Evolutionary conservation across 2,329 filamentous ascomycete genomes (phyloP), one percentile per base, ranked within the genome.

Genomic region (Ceratocystis albifundus): DNA sequence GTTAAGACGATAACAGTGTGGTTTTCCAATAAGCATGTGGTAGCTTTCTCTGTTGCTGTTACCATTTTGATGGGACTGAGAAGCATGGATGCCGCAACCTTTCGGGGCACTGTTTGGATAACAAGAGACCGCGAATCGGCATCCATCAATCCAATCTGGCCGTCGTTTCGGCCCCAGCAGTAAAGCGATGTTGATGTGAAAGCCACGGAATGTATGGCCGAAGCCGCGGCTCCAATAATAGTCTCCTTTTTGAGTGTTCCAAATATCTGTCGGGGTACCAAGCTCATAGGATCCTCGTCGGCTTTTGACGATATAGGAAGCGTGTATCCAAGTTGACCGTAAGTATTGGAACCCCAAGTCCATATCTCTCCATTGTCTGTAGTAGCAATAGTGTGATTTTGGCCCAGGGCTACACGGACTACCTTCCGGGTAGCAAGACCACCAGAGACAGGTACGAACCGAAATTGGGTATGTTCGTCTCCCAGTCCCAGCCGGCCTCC

Each of bases 81-180:
- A 72, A 94, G 89, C 0, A 96, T 80, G 0, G 91, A 94, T 0
- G 90, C 90, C 0, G 90, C 92, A 55, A 99, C 92, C 72, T 88
- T 93, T 61, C 94, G 84, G 28, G 94, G 94, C 0, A 84, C 85
- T 22, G 82, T 77, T 72, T 97, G 94, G n/a, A 88, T 78, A 70
- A 94, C 89, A 4, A 97, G 81, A 0, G 91, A 96, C 59, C 92
- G 85, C 30, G 94, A 95, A 75, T 97, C 93, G 0, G 94, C 93
- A 74, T 96, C 94, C 77, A 96, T 91, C 65, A 99, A 81, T 4
- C 91, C 94, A 61, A 99, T 82, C 74, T 99, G 94, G 1, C 94
- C 94, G 71, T 91, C 86, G 71, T 97, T 99, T 72, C 94, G 95
- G 25, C 94, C 94, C 81, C 96, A 99, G 1, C 90, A 96, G 73